Evolutionary conservation across 2,329 filamentous ascomycete genomes (phyloP).

Genomic region (Rhexocercosporidium sp.): DNA sequence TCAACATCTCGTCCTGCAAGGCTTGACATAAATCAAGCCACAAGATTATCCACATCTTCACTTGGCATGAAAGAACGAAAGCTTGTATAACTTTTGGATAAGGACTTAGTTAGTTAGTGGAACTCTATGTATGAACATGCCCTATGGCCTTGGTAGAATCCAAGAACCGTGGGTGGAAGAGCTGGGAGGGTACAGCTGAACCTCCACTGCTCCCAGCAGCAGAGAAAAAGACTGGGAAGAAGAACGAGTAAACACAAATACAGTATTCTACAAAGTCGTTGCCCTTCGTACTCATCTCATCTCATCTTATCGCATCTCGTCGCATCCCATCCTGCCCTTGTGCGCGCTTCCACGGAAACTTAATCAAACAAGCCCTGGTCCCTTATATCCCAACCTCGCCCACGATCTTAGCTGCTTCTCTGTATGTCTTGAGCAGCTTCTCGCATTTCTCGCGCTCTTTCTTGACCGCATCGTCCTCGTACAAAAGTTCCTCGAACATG

Average conservation of each 20-base stretch:
- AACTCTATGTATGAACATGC: slow-evolving; percentile 27
- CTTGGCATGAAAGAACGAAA: not conserved
- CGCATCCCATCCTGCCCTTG: slow-evolving; percentile 24
- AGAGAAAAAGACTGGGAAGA: slow-evolving; percentile 8
- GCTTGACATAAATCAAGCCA: not conserved
- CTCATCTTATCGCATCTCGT: slow-evolving; percentile 22
- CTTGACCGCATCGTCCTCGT: slow-evolving; percentile 97
- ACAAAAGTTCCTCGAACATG: slow-evolving; percentile 89
- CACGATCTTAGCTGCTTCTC: slow-evolving; percentile 97
- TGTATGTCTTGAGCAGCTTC: slow-evolving; percentile 92
- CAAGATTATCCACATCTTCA: not conserved
- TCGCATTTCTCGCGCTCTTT: slow-evolving; percentile 98
- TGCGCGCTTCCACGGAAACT: slow-evolving; percentile 24
- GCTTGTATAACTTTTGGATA: not conserved
- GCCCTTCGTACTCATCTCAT: slow-evolving; percentile 13
- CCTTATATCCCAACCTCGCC: slow-evolving; percentile 81
- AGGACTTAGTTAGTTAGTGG: not conserved
- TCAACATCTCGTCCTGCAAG: not conserved
- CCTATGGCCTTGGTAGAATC: slow-evolving; percentile 20
- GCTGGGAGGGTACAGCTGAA: slow-evolving; percentile 20
- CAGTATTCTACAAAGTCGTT: slow-evolving; percentile 37
- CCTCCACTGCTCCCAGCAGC: slow-evolving; percentile 14
- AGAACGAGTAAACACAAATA: slow-evolving; percentile 28
- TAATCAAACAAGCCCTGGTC: slow-evolving; percentile 26
- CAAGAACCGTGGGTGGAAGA: slow-evolving; percentile 26